Evolutionary conservation across 1,284 basidiomycete genomes (phyloP).

Genomic region (Sanghuangporus baumii): DNA sequence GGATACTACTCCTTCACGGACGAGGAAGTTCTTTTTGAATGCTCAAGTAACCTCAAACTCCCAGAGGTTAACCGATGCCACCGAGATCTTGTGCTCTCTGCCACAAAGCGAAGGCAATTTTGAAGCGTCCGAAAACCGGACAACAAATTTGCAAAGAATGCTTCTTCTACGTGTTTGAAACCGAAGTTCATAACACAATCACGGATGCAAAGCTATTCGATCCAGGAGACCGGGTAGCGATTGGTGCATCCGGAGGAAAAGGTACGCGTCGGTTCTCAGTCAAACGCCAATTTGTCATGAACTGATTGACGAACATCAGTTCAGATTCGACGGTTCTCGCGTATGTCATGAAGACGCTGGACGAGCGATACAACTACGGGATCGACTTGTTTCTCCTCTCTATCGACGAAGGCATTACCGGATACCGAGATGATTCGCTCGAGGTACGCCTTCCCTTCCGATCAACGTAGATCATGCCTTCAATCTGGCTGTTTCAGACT

Average conservation of each 20-base stretch:
- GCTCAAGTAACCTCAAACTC: background rate
- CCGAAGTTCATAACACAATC: constrained; percentile 97
- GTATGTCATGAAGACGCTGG: constrained; percentile 93
- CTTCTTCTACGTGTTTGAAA: constrained; percentile 97
- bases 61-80: constrained; percentile 41
- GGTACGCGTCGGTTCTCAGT: constrained; percentile 40
- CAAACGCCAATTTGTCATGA: background rate
- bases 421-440: constrained; percentile 95
- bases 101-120: constrained; percentile 71
- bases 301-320: constrained; percentile 5
- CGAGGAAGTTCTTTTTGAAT: background rate
- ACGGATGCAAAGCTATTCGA: constrained; percentile 76
- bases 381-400: constrained; percentile 90
- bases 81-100: constrained; percentile 74
- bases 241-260: constrained; percentile 98
- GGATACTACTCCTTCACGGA: too few species aligned
- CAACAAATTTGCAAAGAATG: constrained; percentile 95
- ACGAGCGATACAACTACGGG: constrained; percentile 91
- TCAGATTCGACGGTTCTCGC: constrained; percentile 97
- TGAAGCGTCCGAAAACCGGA: constrained; percentile 95
- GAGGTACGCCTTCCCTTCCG: constrained; percentile 53
- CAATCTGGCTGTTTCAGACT: constrained; percentile 50
- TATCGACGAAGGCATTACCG: constrained; percentile 98
- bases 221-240: constrained; percentile 91
- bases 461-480: background rate